These are phyloP conservation scores for Triglochin maritima DNA, from an alignment of 106 monocot species.

Conservation along the genomic window DNA sequence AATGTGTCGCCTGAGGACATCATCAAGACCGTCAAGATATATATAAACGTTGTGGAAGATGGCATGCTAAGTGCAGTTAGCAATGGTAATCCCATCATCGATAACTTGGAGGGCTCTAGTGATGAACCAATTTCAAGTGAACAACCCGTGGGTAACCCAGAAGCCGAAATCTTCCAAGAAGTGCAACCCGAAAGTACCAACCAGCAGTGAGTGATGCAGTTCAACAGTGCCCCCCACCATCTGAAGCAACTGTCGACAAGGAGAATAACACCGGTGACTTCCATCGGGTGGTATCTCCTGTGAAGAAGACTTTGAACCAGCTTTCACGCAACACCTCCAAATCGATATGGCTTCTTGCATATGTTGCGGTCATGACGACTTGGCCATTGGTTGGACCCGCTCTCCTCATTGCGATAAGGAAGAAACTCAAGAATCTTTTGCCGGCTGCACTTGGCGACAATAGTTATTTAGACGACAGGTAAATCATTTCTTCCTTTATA, in stretches of 20 bases:
- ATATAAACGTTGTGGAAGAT: slow-evolving; percentile 60
- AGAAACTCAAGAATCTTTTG: slow-evolving; percentile 26
- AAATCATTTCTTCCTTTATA: neutral
- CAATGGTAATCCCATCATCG: slow-evolving; percentile 10
- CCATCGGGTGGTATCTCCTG: slow-evolving; percentile 12
- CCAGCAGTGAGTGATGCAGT: neutral
- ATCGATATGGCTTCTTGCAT: slow-evolving; percentile 70
- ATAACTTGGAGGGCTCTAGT: neutral
- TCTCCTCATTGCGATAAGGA: slow-evolving; percentile 35
- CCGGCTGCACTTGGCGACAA: slow-evolving; percentile 13
- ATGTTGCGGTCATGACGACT: slow-evolving; percentile 63
- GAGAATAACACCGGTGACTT: slow-evolving; percentile 5
- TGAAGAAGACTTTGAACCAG: slow-evolving; percentile 47
- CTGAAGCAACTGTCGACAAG: slow-evolving; percentile 7
- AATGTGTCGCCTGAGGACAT: too few relatives aligned
- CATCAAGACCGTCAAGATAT: neutral
- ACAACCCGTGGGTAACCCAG: neutral
- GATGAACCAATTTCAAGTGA: slow-evolving; percentile 3
- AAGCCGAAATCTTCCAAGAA: neutral
- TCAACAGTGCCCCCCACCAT: slow-evolving; percentile 1
- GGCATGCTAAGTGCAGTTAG: slow-evolving; percentile 52
- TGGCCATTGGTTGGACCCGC: slow-evolving; percentile 69
- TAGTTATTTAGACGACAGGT: neutral
- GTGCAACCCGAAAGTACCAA: neutral
- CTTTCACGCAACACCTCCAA: slow-evolving; percentile 28